phyloP scores from a whole-genome alignment of 2,329 filamentous ascomycete genomes.

The Ophiostoma sp. region DNA sequence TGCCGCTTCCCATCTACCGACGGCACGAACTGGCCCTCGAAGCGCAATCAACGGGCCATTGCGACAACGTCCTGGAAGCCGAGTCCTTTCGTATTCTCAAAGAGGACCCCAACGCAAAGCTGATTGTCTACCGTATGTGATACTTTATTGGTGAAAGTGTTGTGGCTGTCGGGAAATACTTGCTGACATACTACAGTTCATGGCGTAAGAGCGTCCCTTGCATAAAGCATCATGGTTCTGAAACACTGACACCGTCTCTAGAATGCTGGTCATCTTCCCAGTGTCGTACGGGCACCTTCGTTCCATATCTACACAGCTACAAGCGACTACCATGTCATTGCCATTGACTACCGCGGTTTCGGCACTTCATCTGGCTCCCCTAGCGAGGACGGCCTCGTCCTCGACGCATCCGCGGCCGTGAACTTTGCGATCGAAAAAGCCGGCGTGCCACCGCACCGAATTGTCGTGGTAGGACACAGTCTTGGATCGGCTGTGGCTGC shows the following conservation, averaged over 20 bases:
- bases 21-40: slow-evolving; percentile 61
- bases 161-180: neutral
- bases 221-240: too few species aligned
- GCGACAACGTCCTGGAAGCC: slow-evolving; percentile 49
- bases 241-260: slow-evolving; percentile 32
- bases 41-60: slow-evolving; percentile 45
- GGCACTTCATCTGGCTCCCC: slow-evolving; percentile 75
- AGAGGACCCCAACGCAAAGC: slow-evolving; percentile 56
- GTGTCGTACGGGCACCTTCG: slow-evolving; percentile 67
- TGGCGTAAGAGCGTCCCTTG: slow-evolving; percentile 41
- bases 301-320: slow-evolving; percentile 72
- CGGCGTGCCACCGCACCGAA: slow-evolving; percentile 61
- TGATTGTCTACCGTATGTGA: slow-evolving; percentile 55
- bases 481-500: slow-evolving; percentile 80
- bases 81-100: slow-evolving; percentile 57
- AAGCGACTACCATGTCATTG: slow-evolving; percentile 72
- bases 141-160: neutral
- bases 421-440: slow-evolving; percentile 64
- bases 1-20: slow-evolving; percentile 71
- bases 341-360: slow-evolving; percentile 87
- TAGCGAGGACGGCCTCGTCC: slow-evolving; percentile 73
- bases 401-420: slow-evolving; percentile 67
- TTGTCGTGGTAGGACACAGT: slow-evolving; percentile 79
- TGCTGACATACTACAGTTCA: slow-evolving; percentile 46
- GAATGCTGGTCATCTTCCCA: slow-evolving; percentile 82